Evolutionary conservation across 2,329 filamentous ascomycete species (phyloP).

Genomic region (Akanthomyces muscarius): DNA sequence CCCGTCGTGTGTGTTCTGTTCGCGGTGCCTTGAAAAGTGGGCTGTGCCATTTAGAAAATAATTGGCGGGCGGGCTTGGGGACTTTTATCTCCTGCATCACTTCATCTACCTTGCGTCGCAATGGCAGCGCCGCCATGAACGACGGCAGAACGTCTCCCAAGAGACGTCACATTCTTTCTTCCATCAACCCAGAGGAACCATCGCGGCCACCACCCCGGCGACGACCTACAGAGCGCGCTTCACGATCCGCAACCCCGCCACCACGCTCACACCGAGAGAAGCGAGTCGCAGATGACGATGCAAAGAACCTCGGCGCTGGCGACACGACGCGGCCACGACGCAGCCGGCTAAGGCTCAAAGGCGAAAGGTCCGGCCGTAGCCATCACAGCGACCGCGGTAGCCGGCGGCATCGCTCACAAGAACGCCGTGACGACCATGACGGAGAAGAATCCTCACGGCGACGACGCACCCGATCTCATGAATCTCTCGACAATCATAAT

Average conservation of each 20-base stretch:
- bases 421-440: constrained; percentile 24
- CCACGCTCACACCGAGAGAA: not conserved
- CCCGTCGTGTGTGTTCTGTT: no score
- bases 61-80: not conserved
- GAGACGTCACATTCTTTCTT: constrained; percentile 47
- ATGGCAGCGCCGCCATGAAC: constrained; percentile 32
- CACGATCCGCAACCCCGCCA: constrained; percentile 9
- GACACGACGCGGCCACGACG: constrained; percentile 26
- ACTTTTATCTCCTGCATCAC: not conserved
- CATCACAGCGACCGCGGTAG: constrained; percentile 18
- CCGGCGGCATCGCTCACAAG: constrained; percentile 19
- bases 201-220: not conserved
- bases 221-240: not conserved
- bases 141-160: constrained; percentile 32
- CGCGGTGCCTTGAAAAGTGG: not conserved
- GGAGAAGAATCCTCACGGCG: not conserved
- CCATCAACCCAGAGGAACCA: constrained; percentile 38
- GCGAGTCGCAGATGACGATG: constrained; percentile 6
- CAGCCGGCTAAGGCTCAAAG: constrained; percentile 34
- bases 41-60: not conserved
- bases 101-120: not conserved
- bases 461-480: constrained; percentile 21
- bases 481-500: constrained; percentile 14
- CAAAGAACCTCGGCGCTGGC: constrained; percentile 19
- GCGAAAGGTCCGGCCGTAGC: constrained; percentile 25